Percentiles rank a stretch among this genome's conserved stretches.
Evolutionary conservation across 1,284 basidiomycete species (phyloP).

Genomic region (Malassezia cuniculi): DNA sequence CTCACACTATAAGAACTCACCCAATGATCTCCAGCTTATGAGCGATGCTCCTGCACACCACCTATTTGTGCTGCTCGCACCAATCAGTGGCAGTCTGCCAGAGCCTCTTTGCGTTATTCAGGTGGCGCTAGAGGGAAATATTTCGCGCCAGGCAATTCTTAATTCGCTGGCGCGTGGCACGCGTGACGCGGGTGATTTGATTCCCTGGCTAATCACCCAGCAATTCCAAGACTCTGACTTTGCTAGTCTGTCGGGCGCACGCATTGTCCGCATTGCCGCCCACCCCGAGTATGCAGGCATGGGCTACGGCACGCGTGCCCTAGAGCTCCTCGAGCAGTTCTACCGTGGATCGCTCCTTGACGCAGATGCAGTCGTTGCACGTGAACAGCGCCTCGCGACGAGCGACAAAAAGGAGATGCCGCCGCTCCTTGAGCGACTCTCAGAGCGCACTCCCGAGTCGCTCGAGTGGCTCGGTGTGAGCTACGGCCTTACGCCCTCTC

Average conservation of each 20-base stretch:
- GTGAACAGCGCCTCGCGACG: slow-evolving; percentile 49
- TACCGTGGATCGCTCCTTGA: slow-evolving; percentile 79
- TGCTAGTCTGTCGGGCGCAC: slow-evolving; percentile 70
- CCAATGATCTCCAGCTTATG: slow-evolving; percentile 91
- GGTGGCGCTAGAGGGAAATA: slow-evolving; percentile 87
- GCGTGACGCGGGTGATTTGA: slow-evolving; percentile 84
- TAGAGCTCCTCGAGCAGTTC: slow-evolving; percentile 74
- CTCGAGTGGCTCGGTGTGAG: slow-evolving; percentile 94
- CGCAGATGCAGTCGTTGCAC: slow-evolving; percentile 46
- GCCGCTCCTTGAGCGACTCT: slow-evolving; percentile 76
- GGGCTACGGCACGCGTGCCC: slow-evolving; percentile 89
- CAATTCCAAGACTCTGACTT: slow-evolving; percentile 96
- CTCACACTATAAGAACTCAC: slow-evolving; percentile 97
- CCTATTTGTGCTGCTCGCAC: slow-evolving; percentile 86
- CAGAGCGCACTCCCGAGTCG: slow-evolving; percentile 75
- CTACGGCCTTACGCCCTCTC: slow-evolving; percentile 77
- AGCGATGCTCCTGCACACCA: slow-evolving; percentile 94
- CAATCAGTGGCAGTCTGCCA: slow-evolving; percentile 26
- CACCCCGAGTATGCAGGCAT: slow-evolving; percentile 85
- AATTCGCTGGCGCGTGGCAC: slow-evolving; percentile 68
- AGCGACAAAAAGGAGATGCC: slow-evolving; percentile 72
- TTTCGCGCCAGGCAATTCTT: slow-evolving; percentile 72
- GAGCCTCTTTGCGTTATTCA: slow-evolving; percentile 71
- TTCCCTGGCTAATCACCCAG: slow-evolving; percentile 89
- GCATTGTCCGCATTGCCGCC: slow-evolving; percentile 87